Evolutionary conservation across 106 monocot species (phyloP), one percentile per base, ranked within the genome.

Genomic region (Dendrobium officinale): DNA sequence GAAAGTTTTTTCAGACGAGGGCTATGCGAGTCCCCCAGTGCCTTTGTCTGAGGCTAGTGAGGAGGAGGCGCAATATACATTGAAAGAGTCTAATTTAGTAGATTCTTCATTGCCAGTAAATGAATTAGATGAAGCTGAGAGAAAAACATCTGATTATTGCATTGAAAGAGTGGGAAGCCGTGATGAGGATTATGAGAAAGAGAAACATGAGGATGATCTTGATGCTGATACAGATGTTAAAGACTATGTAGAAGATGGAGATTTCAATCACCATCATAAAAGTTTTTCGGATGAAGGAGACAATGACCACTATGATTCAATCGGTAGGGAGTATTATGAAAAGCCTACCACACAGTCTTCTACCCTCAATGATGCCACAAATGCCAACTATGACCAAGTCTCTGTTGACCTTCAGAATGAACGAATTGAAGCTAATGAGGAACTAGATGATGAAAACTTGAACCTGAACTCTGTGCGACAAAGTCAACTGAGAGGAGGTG

Each of bases 361-460:
- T 79, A 17, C 83, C 67, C 64, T 44, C 40, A 45, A 61, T 79
- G 81, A 77, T 47, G 61, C 31, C 31, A 40, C 0, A 16, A 54
- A 83, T 81, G 68, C 26, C 56, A 26, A 37, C 59, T 24, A n/a
- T 45, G 72, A 37, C 29, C 75, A 72, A 70, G 33, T 55, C 66
- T 80, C 47, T 42, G 41, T 43, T 67, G 55, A 74, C 24, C 73
- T 64, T 80, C 26, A 75, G 49, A 20, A 20, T 64, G 86, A 82
- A n/a, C 74, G 79, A 61, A 7, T 17, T 77, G 81, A 84, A 31
- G 19, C 55, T 79, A 54, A 31, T 78, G 80, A 75, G 61, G 73
- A 74, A 79, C 81, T 76, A 16, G 83, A 78, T 81, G 80, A 43
- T 82, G 72, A 66, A 13, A 83, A 49, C 42, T 75, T 68, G 75